Evolutionary conservation across 2,329 filamentous ascomycete species (phyloP), one percentile per base, ranked within the genome.

Genomic region (Didymella arachidicola): DNA sequence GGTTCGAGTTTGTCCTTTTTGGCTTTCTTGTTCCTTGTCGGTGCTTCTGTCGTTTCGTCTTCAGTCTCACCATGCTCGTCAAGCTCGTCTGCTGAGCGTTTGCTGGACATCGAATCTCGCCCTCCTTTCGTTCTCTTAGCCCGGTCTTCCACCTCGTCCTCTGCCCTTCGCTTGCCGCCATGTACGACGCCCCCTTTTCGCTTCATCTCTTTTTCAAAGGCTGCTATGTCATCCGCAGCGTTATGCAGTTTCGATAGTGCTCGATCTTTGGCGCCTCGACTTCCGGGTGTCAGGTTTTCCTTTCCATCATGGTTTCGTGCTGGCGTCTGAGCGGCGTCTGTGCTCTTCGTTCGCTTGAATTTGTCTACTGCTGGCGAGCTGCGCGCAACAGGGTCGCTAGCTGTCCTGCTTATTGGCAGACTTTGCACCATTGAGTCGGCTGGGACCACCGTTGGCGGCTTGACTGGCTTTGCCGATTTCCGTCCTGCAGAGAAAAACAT

Each of bases 141-240:
- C 38, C 68, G 76, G 16, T 77, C 77, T 2, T 67, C 68, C 19
- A 74, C 71, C n/a, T 79, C 79, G 43, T 75, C 70, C 44, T 71
- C 70, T 71, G 65, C 72, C 57, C 63, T 74, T 59, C 77, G 78
- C 69, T 72, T 71, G 52, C 67, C 74, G 34, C 86, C 86, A 64
- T 88, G 85, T 11, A 86, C 79, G 3, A 89, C 85, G 39, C 87
- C 87, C 14, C 87, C 87, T 44, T 84, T 85, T 19, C 95, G 87
- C 79, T 96, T 97, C 81, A 86, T 92, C 79, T 99, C 95, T 73
- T 95, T 97, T 72, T 98, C 90, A 71, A 95, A 99, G 30, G 96
- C 81, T 2, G 89, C 89, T 70, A 98, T 93, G 72, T 99, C 95
- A 0, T 89, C 86, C 0, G 91, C 93, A 57, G 94, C 82, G 34